Conservation (phyloP, 495 filamentous ascomycete genomes). For the Hypoxylon fragiforme region DNA sequence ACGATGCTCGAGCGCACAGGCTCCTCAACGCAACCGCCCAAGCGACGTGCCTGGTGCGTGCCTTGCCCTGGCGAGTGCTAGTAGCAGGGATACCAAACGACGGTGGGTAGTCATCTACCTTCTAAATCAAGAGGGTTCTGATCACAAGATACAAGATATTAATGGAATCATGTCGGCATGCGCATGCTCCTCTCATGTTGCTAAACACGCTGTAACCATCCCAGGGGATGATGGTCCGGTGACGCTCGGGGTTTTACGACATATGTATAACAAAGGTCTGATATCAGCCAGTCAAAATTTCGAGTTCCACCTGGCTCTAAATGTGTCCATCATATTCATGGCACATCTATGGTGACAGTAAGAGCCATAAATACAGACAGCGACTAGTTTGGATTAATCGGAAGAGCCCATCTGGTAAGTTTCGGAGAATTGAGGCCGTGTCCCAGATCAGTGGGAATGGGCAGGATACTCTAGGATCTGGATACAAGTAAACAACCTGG, state of each 20-base stretch:
- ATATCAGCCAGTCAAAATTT: constrained; percentile 28
- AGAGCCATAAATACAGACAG: constrained; percentile 18
- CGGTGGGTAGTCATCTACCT: constrained; percentile 27
- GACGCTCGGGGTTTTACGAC: constrained; percentile 32
- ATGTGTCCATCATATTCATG: constrained; percentile 14
- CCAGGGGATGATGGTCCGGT: constrained; percentile 31
- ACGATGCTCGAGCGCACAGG: constrained; percentile 31
- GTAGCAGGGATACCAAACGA: constrained; percentile 25
- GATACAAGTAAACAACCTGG: constrained; percentile 22
- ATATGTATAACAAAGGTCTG: constrained; percentile 36
- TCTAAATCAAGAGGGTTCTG: constrained; percentile 25
- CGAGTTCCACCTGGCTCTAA: constrained; percentile 19
- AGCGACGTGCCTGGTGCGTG: constrained; percentile 11
- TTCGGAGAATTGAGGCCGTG: constrained; percentile 35
- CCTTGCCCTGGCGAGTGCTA: constrained; percentile 10
- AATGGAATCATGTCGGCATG: constrained; percentile 21
- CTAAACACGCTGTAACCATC: constrained; percentile 33
- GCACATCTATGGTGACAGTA: constrained; percentile 16
- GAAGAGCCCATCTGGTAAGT: constrained; percentile 37
- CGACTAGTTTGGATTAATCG: constrained; percentile 19
- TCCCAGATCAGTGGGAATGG: constrained; percentile 26
- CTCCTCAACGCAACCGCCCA: constrained; percentile 27
- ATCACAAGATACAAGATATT: constrained; percentile 27
- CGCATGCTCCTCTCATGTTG: constrained; percentile 30
- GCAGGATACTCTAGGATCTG: constrained; percentile 21